Evolutionary conservation across 495 filamentous ascomycete genomes (phyloP), one percentile per base, ranked within the genome.

Genomic region (Trichoderma parareesei): DNA sequence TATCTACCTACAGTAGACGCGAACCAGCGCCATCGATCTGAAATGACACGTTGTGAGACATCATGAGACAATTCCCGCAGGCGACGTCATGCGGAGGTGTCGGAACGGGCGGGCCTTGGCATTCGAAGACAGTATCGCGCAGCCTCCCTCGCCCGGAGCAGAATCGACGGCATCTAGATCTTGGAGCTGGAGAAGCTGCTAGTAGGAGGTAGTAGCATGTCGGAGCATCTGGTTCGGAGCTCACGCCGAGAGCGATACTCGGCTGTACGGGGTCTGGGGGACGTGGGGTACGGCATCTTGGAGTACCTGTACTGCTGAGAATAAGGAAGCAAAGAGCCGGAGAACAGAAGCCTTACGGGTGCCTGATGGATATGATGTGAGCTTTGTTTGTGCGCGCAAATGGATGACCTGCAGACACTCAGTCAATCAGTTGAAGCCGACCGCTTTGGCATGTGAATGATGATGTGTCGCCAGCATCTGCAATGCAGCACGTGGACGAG

Each of bases 391-490:
- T 27, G 27, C 27, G 27, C 27, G 27, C 27, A 27, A 27, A 27
- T 27, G 2, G 27, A 27, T 27, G 27, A 27, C 27, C 53, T 57
- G 53, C 53, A 35, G 53, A 57, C 4, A 4, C 3, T 38, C 53
- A 6, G 10, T 9, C 4, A 46, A n/a, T 46, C 43, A n/a, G 43
- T 6, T 46, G 0, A 16, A 16, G 0, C 14, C 2, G 14, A 18
- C 14, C 27, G n/a, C 20, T 55, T 9, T 57, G 53, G 33, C 53
- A 57, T 57, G 53, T 57, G 53, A 57, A 57, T 11, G 14, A 14
- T 37, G 53, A 57, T 11, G 5, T 33, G 18, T 57, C 53, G 53
- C 53, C 53, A 57, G 53, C 53, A 57, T 33, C 53, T 57, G 53
- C 53, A 13, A 10, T 37, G 20, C 53, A 57, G 33, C 53, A 57